These are phyloP conservation scores for Suhomyces sp. DNA, from an alignment of 805 yeast species.

Conservation along the genomic window DNA sequence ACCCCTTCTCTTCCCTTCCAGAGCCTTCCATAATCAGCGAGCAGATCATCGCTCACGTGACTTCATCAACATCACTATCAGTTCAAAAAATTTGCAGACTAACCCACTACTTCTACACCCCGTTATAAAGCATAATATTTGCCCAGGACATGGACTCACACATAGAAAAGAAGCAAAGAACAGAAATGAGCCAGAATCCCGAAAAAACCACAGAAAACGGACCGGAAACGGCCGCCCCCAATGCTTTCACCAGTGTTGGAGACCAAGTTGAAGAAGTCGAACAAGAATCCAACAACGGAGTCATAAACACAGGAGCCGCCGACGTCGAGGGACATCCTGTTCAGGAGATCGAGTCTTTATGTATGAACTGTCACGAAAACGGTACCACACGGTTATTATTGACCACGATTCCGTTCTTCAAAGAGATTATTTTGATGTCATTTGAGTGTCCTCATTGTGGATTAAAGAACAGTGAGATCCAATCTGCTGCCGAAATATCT, in stretches of 20 bases:
- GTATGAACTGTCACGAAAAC: constrained; percentile 90
- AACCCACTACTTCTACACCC: not conserved
- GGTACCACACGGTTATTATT: constrained; percentile 83
- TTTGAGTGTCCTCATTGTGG: constrained; percentile 96
- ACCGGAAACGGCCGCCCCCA: constrained; percentile 7
- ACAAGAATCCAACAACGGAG: constrained; percentile 36
- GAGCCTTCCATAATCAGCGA: no score
- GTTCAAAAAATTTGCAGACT: not conserved
- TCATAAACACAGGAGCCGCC: constrained; percentile 68
- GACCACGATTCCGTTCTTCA: constrained; percentile 87
- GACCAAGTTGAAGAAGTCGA: constrained; percentile 39
- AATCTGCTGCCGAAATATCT: constrained; percentile 91
- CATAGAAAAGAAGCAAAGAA: constrained; percentile 14
- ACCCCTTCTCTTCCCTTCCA: no score
- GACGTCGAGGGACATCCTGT: constrained; percentile 92
- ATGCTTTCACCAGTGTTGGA: constrained; percentile 35
- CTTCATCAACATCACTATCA: not conserved
- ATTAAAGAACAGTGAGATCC: constrained; percentile 86
- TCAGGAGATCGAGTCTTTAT: constrained; percentile 89
- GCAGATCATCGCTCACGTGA: constrained; percentile 8
- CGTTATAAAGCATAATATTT: no score
- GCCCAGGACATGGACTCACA: constrained; percentile 8
- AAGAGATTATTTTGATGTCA: constrained; percentile 90
- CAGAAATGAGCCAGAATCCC: constrained; percentile 7
- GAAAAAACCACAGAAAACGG: no score